These are phyloP conservation scores for Gigaspora rosea DNA, from an alignment of 192 early-diverging fungal genomes.

Conservation along the genomic window DNA sequence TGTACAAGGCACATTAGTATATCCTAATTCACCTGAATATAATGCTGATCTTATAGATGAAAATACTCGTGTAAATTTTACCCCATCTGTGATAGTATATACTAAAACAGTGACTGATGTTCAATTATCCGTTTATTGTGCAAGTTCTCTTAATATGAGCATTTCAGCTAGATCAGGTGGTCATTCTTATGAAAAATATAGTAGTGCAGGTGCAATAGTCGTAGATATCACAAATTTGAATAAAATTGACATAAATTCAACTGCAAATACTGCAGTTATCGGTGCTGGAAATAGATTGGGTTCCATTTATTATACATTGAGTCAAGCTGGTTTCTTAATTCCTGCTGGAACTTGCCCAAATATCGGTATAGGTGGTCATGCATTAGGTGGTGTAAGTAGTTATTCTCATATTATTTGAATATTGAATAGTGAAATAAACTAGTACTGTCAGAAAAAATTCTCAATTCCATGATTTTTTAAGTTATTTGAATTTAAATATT, in stretches of 20 bases:
- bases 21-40: slow-evolving; percentile 15
- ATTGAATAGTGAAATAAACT: not conserved
- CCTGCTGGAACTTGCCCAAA: slow-evolving; percentile 59
- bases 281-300: slow-evolving; percentile 59
- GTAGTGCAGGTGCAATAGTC: slow-evolving; percentile 49
- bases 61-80: slow-evolving; percentile 34
- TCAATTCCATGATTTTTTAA: not conserved
- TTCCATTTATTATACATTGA: slow-evolving; percentile 47
- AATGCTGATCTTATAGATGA: not conserved
- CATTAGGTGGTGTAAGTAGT: slow-evolving; percentile 49
- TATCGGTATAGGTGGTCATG: slow-evolving; percentile 62
- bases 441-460: not conserved
- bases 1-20: slow-evolving; percentile 16
- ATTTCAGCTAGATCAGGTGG: slow-evolving; percentile 52
- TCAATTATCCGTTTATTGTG: slow-evolving; percentile 41
- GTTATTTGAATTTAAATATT: too few species aligned
- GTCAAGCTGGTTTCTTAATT: slow-evolving; percentile 29
- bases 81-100: slow-evolving; percentile 36
- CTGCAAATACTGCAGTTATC: slow-evolving; percentile 43
- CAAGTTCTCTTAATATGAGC: slow-evolving; percentile 30
- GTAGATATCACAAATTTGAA: slow-evolving; percentile 50
- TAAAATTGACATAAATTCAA: slow-evolving; percentile 22
- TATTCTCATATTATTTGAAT: not conserved
- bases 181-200: slow-evolving; percentile 62
- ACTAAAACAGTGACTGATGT: slow-evolving; percentile 31